Percentiles rank a stretch among this genome's conserved stretches.
Conservation (phyloP, 768 basidiomycete genomes). For the Rhizopogon vulgaris region DNA sequence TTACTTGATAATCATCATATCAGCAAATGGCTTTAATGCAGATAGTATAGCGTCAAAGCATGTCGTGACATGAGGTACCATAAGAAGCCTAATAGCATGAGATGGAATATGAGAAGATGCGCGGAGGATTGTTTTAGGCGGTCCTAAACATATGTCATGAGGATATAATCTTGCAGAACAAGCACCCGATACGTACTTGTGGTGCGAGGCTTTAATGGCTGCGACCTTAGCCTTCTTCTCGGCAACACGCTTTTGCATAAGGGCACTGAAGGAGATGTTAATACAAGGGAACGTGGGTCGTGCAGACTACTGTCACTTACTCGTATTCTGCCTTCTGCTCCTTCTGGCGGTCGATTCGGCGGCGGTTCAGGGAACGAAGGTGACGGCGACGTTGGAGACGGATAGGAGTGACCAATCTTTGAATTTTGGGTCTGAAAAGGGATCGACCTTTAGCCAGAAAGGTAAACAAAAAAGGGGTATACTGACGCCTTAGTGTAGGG, state of each 20-base stretch:
- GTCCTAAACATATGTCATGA: neutral
- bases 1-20: neutral
- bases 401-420: constrained; percentile 90
- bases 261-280: constrained; percentile 33
- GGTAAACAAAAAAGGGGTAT: neutral
- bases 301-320: constrained; percentile 32
- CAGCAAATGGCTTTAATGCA: constrained; percentile 5
- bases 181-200: constrained; percentile 41
- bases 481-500: constrained; percentile 96
- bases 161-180: neutral
- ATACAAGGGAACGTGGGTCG: neutral
- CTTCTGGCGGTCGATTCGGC: constrained; percentile 86
- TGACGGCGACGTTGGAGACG: constrained; percentile 96
- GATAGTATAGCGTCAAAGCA: constrained; percentile 9
- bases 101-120: constrained; percentile 1
- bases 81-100: constrained; percentile 6
- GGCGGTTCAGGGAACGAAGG: constrained; percentile 81
- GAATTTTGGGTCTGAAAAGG: constrained; percentile 79
- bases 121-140: constrained; percentile 2
- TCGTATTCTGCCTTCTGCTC: constrained; percentile 95
- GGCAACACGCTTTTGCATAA: constrained; percentile 83
- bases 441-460: constrained; percentile 1
- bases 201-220: constrained; percentile 83
- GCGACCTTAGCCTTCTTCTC: constrained; percentile 93
- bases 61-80: constrained; percentile 8